Percentiles rank a stretch among this genome's conserved stretches.
Conservation (phyloP, 345 rosid species). For the Melaleuca alternifolia region DNA sequence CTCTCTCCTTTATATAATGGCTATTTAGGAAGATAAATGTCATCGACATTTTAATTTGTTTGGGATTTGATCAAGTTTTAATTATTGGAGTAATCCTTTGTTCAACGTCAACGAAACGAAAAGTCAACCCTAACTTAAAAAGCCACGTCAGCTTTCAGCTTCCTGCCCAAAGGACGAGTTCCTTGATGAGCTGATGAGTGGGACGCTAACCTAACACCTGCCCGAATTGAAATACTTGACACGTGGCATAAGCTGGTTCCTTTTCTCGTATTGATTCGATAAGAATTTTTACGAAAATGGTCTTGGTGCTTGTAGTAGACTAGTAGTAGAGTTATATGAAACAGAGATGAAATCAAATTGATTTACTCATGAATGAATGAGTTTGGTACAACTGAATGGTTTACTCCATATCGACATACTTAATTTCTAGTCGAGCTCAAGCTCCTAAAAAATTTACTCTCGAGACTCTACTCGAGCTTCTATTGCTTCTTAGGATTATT, state of each 20-base stretch:
- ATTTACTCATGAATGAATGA: not conserved
- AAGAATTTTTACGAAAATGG: not conserved
- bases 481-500: not conserved
- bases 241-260: not conserved
- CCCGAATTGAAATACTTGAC: not conserved
- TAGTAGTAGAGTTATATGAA: not conserved
- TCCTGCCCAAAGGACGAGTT: not conserved
- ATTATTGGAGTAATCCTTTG: not conserved
- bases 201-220: not conserved
- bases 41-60: not conserved
- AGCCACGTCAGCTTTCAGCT: not conserved
- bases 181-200: not conserved
- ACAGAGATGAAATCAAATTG: rapidly evolving
- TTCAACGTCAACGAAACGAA: not conserved
- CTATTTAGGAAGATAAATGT: not conserved
- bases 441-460: not conserved
- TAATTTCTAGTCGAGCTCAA: not conserved
- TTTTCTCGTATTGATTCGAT: not conserved
- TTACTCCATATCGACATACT: rapidly evolving
- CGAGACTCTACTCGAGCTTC: not conserved
- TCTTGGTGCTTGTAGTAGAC: not conserved
- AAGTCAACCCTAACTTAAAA: not conserved
- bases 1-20: not conserved
- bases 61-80: not conserved
- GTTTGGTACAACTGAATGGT: not conserved